Base-by-base conservation (phyloP, 768 basidiomycete species). In the Dictyophora rubrovolvata region DNA sequence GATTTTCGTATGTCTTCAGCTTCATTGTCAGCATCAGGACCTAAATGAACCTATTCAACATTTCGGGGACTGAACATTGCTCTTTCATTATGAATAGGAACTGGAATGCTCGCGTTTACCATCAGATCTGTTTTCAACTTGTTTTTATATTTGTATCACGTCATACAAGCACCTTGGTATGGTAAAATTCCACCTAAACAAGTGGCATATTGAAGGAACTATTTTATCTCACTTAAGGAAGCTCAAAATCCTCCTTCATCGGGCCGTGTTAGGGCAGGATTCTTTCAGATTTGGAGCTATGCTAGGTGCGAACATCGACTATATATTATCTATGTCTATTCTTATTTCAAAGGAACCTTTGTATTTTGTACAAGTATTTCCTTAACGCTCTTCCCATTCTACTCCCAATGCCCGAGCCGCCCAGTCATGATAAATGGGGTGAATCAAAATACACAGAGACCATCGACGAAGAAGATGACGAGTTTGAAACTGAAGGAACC, bases 231-330 rank as follows among this genome's bases (percentile, higher is more conserved):
- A 28, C 2, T 28, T 28, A 28, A 28, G 28, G 28, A 28, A 7
- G 28, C 2, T 79, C 56, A 81, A 87, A 10, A 71, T 87, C 8
- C 70, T 80, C 4, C 69, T 93, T 76, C 81, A 86, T 3, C 87
- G 82, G 72, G 93, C 92, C 0, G 74, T 95, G 48, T 89, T 96
- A 63, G 93, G 93, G 0, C 62, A 74, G 47, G 93, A 96, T 66
- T 85, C 89, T 0, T 79, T 87, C 66, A 76, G 93, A 18, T 94
- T 95, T 63, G 89, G 85, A 4, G 83, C 85, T 0, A 94, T 94
- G 91, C 75, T 97, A 37, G 92, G 90, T 85, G 62, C 42, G 69
- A 42, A 48, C 53, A 33, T 17, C 50, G 14, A 48, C 23, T 5
- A 7, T 18, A 51, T 22, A 50, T 22, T 3, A 51, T 14, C n/a